A percentile compares a stretch with the other conserved stretches of the same genome.
Conservation (phyloP, 1,284 basidiomycete genomes). For the Trichosporon sp. region DNA sequence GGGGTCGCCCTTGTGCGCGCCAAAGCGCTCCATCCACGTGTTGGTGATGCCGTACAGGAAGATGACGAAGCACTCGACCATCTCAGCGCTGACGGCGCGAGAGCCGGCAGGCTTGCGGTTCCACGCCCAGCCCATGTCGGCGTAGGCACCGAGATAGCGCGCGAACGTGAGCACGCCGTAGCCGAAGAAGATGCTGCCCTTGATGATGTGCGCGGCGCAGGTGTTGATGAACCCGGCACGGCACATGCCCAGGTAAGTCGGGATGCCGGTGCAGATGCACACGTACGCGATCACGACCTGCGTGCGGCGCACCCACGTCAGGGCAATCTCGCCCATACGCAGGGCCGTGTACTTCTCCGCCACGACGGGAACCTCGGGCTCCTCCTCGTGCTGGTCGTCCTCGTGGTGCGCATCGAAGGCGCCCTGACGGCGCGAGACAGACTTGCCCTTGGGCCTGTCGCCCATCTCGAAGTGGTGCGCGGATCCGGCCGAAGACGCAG, state of each 20-base stretch:
- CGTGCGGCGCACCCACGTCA: constrained; percentile 45
- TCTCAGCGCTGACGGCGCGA: constrained; percentile 71
- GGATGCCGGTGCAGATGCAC: constrained; percentile 42
- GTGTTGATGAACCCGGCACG: constrained; percentile 68
- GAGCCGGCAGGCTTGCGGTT: constrained; percentile 60
- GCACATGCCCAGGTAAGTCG: constrained; percentile 47
- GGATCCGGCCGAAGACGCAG: constrained; percentile 15
- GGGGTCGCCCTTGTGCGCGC: constrained; percentile 75
- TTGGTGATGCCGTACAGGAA: constrained; percentile 89
- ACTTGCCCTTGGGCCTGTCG: constrained; percentile 25
- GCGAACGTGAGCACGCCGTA: constrained; percentile 88
- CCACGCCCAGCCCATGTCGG: constrained; percentile 94
- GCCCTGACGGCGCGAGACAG: constrained; percentile 25
- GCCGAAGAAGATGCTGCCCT: constrained; percentile 86
- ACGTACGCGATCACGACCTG: constrained; percentile 51
- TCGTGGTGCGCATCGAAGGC: constrained; percentile 38
- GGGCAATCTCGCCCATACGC: constrained; percentile 35
- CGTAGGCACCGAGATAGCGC: constrained; percentile 86
- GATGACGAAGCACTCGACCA: constrained; percentile 82
- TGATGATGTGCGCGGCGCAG: constrained; percentile 91
- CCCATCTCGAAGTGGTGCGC: constrained; percentile 31
- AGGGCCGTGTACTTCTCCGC: not conserved
- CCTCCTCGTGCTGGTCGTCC: constrained; percentile 23
- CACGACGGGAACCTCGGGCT: constrained; percentile 9
- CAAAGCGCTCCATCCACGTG: constrained; percentile 96